Evolutionary conservation across 306 rosid species (phyloP).

Genomic region (Sicyos baderoa): DNA sequence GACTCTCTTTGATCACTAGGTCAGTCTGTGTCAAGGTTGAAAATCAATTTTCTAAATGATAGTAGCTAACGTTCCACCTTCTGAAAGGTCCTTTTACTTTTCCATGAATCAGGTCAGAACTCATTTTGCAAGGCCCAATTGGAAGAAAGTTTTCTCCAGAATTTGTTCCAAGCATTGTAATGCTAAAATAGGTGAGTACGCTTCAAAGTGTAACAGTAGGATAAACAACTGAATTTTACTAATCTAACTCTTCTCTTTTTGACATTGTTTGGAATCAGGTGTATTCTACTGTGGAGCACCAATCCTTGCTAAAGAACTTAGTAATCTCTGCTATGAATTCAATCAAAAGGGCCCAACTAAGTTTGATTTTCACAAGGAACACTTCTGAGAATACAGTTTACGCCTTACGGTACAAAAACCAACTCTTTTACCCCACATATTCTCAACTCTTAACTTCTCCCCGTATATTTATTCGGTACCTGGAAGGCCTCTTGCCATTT

Average conservation of each 20-base stretch:
- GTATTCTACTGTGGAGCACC: slow-evolving; percentile 98
- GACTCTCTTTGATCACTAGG: too few species aligned
- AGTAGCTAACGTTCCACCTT: not conserved
- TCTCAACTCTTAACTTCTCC: not conserved
- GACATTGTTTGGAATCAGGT: slow-evolving; percentile 43
- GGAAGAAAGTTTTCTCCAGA: slow-evolving; percentile 96
- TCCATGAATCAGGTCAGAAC: slow-evolving; percentile 63
- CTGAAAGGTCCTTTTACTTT: slow-evolving; percentile 1
- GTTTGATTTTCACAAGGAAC: slow-evolving; percentile 97
- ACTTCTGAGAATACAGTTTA: slow-evolving; percentile 36
- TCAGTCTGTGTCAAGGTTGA: too few species aligned
- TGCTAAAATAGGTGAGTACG: slow-evolving; percentile 75
- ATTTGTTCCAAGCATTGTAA: slow-evolving; percentile 75
- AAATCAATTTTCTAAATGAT: not conserved
- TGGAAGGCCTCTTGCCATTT: not conserved
- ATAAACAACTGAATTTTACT: slow-evolving; percentile 4
- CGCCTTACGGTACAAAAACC: slow-evolving; percentile 1
- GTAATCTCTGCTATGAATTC: slow-evolving; percentile 85
- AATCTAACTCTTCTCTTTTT: slow-evolving; percentile 21
- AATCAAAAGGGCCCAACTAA: slow-evolving; percentile 93
- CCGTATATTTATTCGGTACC: not conserved
- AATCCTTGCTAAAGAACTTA: slow-evolving; percentile 85
- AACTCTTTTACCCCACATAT: not conserved
- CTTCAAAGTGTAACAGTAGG: not conserved
- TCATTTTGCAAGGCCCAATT: slow-evolving; percentile 98